Conservation (phyloP, 129 eudicot species). For the Helichrysum umbraculigerum region DNA sequence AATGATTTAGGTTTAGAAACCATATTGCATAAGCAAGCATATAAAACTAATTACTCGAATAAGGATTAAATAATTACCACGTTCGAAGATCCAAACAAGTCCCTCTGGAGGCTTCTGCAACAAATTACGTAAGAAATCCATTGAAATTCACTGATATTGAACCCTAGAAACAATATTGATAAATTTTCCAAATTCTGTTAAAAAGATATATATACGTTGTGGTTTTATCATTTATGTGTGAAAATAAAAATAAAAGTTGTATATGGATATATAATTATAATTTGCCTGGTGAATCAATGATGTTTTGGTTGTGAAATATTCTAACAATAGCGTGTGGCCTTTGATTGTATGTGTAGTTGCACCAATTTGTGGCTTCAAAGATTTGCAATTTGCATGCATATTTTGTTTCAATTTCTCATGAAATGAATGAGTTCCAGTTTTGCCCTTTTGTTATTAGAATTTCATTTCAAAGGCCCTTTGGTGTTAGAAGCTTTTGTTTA, state of each 20-base stretch:
- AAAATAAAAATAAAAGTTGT: background rate
- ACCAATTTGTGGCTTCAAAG: background rate
- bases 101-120: constrained; percentile 88
- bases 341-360: constrained; percentile 7
- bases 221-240: constrained; percentile 9
- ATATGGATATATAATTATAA: background rate
- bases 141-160: constrained; percentile 26
- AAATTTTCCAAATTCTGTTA: constrained; percentile 24
- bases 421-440: background rate
- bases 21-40: background rate
- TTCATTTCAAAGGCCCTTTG: no score
- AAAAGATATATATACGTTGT: constrained; percentile 23
- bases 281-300: constrained; percentile 9
- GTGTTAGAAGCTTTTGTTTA: no score
- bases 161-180: constrained; percentile 35
- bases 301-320: constrained; percentile 8
- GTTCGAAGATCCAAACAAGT: constrained; percentile 80
- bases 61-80: constrained; percentile 51
- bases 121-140: constrained; percentile 79
- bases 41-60: background rate
- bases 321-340: constrained; percentile 16
- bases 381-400: background rate
- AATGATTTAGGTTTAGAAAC: background rate
- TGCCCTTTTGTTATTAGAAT: no score
- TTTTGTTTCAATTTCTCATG: background rate